phyloP scores from a whole-genome alignment of 2,329 filamentous ascomycete genomes.

The Fusarium sp. region DNA sequence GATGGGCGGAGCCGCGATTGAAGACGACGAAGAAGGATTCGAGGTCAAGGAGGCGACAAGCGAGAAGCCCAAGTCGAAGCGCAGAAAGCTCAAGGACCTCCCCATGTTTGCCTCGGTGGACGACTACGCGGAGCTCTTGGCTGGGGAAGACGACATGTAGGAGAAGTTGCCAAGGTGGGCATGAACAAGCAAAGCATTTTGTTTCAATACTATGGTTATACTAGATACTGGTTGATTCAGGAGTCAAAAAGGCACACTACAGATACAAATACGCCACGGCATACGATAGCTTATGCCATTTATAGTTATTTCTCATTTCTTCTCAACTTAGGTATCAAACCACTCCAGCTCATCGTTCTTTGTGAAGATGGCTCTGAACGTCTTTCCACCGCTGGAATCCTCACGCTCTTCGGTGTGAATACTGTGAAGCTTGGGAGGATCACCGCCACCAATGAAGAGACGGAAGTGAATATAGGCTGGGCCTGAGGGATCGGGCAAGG shows the following conservation, averaged over 20 bases:
- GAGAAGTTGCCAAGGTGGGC: not conserved
- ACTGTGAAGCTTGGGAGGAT: constrained; percentile 83
- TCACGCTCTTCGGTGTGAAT: constrained; percentile 97
- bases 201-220: constrained; percentile 31
- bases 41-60: constrained; percentile 73
- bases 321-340: constrained; percentile 58
- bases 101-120: constrained; percentile 94
- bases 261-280: constrained; percentile 14
- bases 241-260: constrained; percentile 29
- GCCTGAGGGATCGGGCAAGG: constrained; percentile 58
- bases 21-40: constrained; percentile 57
- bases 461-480: constrained; percentile 85
- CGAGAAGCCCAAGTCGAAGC: constrained; percentile 64
- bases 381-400: constrained; percentile 86
- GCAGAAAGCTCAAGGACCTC: constrained; percentile 86
- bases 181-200: constrained; percentile 24
- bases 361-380: constrained; percentile 91
- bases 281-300: constrained; percentile 5
- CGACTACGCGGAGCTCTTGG: constrained; percentile 90
- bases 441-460: constrained; percentile 85
- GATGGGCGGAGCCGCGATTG: constrained; percentile 57
- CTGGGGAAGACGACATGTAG: constrained; percentile 69
- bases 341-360: constrained; percentile 86
- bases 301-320: constrained; percentile 27
- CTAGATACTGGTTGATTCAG: constrained; percentile 27